phyloP scores from a whole-genome alignment of 768 basidiomycete genomes.

The Sporobolomyces roseus region DNA sequence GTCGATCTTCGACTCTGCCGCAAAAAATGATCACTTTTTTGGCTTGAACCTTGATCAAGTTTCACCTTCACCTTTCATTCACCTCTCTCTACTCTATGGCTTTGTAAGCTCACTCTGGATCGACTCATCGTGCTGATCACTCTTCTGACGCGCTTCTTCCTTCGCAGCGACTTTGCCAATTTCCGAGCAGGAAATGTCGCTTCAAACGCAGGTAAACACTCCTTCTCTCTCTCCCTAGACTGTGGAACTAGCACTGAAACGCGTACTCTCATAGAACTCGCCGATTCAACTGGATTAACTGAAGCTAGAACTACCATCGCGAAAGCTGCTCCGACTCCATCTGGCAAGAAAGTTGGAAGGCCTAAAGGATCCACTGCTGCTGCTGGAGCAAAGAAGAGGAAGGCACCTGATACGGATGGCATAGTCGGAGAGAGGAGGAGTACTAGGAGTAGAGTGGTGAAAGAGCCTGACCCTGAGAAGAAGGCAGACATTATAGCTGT shows the following conservation, averaged over 20 bases:
- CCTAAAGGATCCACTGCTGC: slow-evolving; percentile 6
- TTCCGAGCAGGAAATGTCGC: slow-evolving; percentile 15
- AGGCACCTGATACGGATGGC: too few relatives aligned
- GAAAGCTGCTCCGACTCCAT: neutral
- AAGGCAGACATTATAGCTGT: neutral
- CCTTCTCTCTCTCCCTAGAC: neutral
- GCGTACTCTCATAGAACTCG: slow-evolving; percentile 3
- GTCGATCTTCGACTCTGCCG: too few relatives aligned
- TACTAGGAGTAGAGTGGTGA: neutral
- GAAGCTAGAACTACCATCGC: neutral
- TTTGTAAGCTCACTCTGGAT: slow-evolving; percentile 1
- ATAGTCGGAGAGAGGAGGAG: neutral
- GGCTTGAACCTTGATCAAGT: too few relatives aligned
- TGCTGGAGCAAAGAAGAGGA: slow-evolving; percentile 7
- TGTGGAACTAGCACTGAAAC: neutral
- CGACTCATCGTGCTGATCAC: neutral
- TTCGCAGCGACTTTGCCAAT: slow-evolving; percentile 20
- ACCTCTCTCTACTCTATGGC: too few relatives aligned
- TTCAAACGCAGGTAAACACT: slow-evolving; percentile 10
- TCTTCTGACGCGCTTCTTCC: neutral
- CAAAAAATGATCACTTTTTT: too few relatives aligned
- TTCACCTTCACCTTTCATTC: too few relatives aligned
- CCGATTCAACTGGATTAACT: slow-evolving; percentile 2
- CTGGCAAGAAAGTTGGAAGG: neutral
- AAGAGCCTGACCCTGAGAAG: neutral